phyloP scores from a whole-genome alignment of 805 yeast species.

The Candida ficus region DNA sequence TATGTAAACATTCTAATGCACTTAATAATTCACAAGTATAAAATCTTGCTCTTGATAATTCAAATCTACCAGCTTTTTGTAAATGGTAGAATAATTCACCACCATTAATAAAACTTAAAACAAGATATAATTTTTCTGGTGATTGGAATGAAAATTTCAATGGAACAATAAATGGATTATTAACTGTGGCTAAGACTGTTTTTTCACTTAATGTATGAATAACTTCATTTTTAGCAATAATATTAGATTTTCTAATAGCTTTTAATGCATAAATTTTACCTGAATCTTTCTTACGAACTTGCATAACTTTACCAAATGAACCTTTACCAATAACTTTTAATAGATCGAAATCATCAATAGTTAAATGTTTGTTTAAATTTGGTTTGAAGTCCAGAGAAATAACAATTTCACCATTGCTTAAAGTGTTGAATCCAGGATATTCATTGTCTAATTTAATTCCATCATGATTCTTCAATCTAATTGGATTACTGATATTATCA shows the following conservation, averaged over 20 bases:
- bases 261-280: slow-evolving; percentile 91
- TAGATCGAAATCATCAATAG: slow-evolving; percentile 88
- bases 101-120: slow-evolving; percentile 90
- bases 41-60: slow-evolving; percentile 83
- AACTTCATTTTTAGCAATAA: slow-evolving; percentile 90
- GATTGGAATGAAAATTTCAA: slow-evolving; percentile 93
- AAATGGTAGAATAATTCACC: slow-evolving; percentile 95
- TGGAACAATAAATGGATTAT: slow-evolving; percentile 94
- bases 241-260: slow-evolving; percentile 89
- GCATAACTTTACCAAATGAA: slow-evolving; percentile 98
- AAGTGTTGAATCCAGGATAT: slow-evolving; percentile 11
- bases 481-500: slow-evolving; percentile 41
- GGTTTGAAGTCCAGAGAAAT: slow-evolving; percentile 69
- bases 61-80: slow-evolving; percentile 86
- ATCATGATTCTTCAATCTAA: slow-evolving; percentile 65
- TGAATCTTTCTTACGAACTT: slow-evolving; percentile 93
- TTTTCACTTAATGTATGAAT: slow-evolving; percentile 96
- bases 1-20: slow-evolving; percentile 89
- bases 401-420: slow-evolving; percentile 45
- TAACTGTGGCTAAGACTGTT: slow-evolving; percentile 87
- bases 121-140: slow-evolving; percentile 91
- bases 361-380: slow-evolving; percentile 56
- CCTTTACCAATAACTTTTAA: slow-evolving; percentile 97
- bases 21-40: slow-evolving; percentile 92
- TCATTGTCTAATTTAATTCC: slow-evolving; percentile 38